phyloP scores from a whole-genome alignment of 2,329 filamentous ascomycete species.

The Colletotrichum aenigma region DNA sequence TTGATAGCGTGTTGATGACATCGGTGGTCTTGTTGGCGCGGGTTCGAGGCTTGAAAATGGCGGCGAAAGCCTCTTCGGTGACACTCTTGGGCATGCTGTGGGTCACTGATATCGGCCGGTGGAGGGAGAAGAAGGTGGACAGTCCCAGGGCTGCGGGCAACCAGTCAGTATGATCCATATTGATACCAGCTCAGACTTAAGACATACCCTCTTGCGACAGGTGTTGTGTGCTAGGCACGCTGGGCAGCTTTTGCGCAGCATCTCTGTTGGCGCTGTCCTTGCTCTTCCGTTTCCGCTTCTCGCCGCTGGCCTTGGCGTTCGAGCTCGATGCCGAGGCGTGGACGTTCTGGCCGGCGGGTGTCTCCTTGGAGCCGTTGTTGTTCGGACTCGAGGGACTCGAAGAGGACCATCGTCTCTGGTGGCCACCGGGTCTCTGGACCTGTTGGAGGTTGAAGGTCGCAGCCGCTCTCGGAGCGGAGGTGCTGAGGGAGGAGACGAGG shows the following conservation, averaged over 20 bases:
- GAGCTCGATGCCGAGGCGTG: slow-evolving; percentile 49
- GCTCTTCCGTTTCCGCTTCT: slow-evolving; percentile 64
- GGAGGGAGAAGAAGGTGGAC: slow-evolving; percentile 93
- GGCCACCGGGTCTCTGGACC: slow-evolving; percentile 29
- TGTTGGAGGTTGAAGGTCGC: slow-evolving; percentile 33
- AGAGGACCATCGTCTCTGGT: slow-evolving; percentile 63
- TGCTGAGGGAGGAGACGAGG: slow-evolving; percentile 46
- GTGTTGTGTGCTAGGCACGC: slow-evolving; percentile 77
- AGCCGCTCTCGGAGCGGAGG: slow-evolving; percentile 43
- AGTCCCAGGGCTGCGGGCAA: slow-evolving; percentile 74
- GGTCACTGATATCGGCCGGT: slow-evolving; percentile 90
- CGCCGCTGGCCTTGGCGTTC: slow-evolving; percentile 47
- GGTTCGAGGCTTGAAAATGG: slow-evolving; percentile 73
- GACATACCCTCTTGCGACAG: slow-evolving; percentile 68
- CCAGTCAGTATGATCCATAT: background rate
- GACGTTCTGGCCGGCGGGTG: slow-evolving; percentile 48
- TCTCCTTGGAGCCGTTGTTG: slow-evolving; percentile 57
- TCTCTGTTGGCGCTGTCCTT: slow-evolving; percentile 53
- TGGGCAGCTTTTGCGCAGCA: slow-evolving; percentile 65
- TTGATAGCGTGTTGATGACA: slow-evolving; percentile 71
- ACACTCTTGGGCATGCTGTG: slow-evolving; percentile 77
- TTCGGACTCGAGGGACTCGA: slow-evolving; percentile 68
- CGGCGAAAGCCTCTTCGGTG: slow-evolving; percentile 76
- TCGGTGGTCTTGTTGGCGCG: slow-evolving; percentile 57
- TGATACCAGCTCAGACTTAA: background rate